A percentile compares a stretch with the other conserved stretches of the same genome.
phyloP scores from a whole-genome alignment of 1,139 yeast genomes.

The Kurtzmaniella natalensis region DNA sequence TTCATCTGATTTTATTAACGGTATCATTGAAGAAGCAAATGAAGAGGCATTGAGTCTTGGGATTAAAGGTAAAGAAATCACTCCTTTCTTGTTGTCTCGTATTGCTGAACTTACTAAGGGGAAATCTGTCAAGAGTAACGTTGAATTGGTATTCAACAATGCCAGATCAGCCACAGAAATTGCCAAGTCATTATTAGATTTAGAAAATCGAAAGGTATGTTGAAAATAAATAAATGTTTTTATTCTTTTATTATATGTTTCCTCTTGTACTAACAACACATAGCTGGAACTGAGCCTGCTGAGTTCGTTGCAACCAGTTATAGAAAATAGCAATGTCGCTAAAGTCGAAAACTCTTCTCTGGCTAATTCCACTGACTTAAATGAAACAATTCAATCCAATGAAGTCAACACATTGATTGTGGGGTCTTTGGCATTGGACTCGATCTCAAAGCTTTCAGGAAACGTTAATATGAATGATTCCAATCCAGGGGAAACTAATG shows the following conservation, averaged over 20 bases:
- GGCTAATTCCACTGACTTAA: too few relatives aligned
- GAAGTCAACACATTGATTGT: slow-evolving; percentile 41
- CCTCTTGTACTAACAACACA: background rate
- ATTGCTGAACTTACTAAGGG: slow-evolving; percentile 70
- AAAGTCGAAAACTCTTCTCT: too few relatives aligned
- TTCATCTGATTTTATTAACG: slow-evolving; percentile 47
- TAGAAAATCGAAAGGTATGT: slow-evolving; percentile 21
- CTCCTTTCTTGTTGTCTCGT: slow-evolving; percentile 69
- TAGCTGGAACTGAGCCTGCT: too few relatives aligned
- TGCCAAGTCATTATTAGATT: slow-evolving; percentile 47
- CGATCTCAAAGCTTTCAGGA: slow-evolving; percentile 43
- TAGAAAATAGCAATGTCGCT: too few relatives aligned
- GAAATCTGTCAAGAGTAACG: slow-evolving; percentile 63
- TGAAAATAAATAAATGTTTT: background rate
- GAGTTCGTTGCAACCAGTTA: too few relatives aligned
- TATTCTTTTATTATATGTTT: too few relatives aligned
- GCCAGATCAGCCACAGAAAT: slow-evolving; percentile 66
- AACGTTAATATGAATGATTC: slow-evolving; percentile 52
- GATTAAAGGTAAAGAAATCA: slow-evolving; percentile 66
- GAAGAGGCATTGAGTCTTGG: slow-evolving; percentile 50
- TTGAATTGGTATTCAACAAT: slow-evolving; percentile 74
- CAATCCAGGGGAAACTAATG: slow-evolving; percentile 58
- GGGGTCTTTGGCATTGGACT: slow-evolving; percentile 78
- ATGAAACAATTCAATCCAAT: too few relatives aligned
- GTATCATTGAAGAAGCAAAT: slow-evolving; percentile 56